These are phyloP conservation scores for peach (Prunus persica) DNA, from an alignment of 306 rosid genomes.

Conservation along the genomic window DNA sequence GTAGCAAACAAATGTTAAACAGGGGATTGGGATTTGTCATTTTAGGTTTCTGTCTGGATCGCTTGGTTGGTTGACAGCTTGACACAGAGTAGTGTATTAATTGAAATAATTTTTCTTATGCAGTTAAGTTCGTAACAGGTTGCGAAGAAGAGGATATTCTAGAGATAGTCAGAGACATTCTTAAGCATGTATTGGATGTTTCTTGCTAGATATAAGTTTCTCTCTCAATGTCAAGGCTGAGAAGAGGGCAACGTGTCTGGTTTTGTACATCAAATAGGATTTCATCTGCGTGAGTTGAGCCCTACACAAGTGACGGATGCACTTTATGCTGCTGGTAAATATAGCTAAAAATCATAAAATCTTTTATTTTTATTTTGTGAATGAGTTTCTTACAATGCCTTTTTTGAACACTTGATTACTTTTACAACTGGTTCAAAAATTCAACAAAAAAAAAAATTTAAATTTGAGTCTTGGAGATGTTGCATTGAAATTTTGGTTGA, in stretches of 20 bases:
- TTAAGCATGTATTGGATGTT: constrained; percentile 59
- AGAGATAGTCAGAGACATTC: constrained; percentile 48
- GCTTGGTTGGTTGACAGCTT: too few relatives aligned
- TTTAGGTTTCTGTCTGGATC: not conserved
- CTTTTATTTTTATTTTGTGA: not conserved
- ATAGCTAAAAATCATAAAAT: not conserved
- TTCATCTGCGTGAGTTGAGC: not conserved
- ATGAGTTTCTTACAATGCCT: not conserved
- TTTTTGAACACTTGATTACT: too few relatives aligned
- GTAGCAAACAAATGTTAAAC: not conserved
- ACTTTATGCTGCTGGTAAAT: not conserved
- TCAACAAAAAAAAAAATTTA: too few relatives aligned
- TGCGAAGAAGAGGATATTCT: constrained; percentile 58
- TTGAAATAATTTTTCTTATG: constrained; percentile 4
- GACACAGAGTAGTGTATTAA: constrained; percentile 14
- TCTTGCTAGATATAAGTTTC: constrained; percentile 26
- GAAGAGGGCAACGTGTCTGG: not conserved
- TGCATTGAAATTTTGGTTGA: not conserved
- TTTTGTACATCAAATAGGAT: not conserved
- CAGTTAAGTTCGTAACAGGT: constrained; percentile 66
- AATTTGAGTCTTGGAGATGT: too few relatives aligned
- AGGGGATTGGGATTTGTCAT: not conserved
- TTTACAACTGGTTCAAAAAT: too few relatives aligned
- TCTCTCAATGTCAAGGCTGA: not conserved
- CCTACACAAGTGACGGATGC: not conserved